Conservation (phyloP, 1,139 yeast genomes). For the Yamadazyma aaseri region DNA sequence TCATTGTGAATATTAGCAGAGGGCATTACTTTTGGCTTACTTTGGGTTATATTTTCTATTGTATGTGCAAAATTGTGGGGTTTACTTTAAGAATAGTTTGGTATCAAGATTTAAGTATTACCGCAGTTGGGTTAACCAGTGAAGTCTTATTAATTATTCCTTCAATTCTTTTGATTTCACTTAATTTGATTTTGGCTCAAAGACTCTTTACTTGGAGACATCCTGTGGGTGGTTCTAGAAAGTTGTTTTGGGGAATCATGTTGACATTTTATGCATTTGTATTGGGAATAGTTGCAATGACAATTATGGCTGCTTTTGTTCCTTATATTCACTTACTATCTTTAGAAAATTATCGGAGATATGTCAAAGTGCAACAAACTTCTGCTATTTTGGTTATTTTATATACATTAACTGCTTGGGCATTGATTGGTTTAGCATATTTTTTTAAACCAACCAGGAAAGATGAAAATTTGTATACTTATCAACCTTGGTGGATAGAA, state of each 20-base stretch:
- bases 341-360: constrained; percentile 43
- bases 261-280: constrained; percentile 52
- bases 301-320: constrained; percentile 62
- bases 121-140: constrained; percentile 57
- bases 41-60: constrained; percentile 32
- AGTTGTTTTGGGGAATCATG: constrained; percentile 56
- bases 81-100: constrained; percentile 33
- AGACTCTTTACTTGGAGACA: constrained; percentile 81
- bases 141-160: constrained; percentile 60
- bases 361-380: constrained; percentile 57
- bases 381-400: constrained; percentile 57
- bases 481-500: constrained; percentile 82
- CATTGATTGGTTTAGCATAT: constrained; percentile 52
- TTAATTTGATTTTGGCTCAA: constrained; percentile 69
- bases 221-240: constrained; percentile 68
- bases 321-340: constrained; percentile 63
- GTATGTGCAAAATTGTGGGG: constrained; percentile 31
- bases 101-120: constrained; percentile 26
- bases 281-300: constrained; percentile 59
- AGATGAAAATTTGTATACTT: constrained; percentile 55
- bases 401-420: constrained; percentile 56
- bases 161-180: constrained; percentile 52
- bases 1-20: constrained; percentile 30
- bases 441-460: constrained; percentile 54
- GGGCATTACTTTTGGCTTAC: constrained; percentile 42